Evolutionary conservation across 2,329 filamentous ascomycete genomes (phyloP).

Genomic region (Pestalotiopsis sp.): DNA sequence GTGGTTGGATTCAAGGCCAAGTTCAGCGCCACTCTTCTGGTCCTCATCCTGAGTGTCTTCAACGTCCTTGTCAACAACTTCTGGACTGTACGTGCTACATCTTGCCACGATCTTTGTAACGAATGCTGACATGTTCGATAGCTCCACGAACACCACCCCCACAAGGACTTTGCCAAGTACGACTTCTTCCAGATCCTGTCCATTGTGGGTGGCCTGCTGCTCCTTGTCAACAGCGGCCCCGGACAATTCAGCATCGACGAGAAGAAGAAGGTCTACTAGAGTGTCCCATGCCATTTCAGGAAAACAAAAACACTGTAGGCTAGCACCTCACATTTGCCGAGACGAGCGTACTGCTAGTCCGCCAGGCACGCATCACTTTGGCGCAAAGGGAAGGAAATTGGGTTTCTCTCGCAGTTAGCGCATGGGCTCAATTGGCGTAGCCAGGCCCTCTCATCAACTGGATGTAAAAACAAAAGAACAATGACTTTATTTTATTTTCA

Average conservation of each 20-base stretch:
- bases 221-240: conserved; percentile 97
- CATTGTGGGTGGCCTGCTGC: conserved; percentile 93
- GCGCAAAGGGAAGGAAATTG: conserved; percentile 14
- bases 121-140: conserved; percentile 41
- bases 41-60: conserved; percentile 94
- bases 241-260: conserved; percentile 98
- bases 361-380: conserved; percentile 14
- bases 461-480: conserved; percentile 12
- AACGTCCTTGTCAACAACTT: conserved; percentile 99
- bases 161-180: conserved; percentile 99
- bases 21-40: conserved; percentile 93
- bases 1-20: conserved; percentile 99
- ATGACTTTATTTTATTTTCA: no score
- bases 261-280: conserved; percentile 99
- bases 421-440: conserved; percentile 17
- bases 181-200: conserved; percentile 99
- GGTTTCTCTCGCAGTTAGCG: conserved; percentile 1
- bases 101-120: conserved; percentile 1
- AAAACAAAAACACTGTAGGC: neutral
- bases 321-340: neutral
- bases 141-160: conserved; percentile 96
- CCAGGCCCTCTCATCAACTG: conserved; percentile 9
- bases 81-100: conserved; percentile 79
- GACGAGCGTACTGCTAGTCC: neutral
- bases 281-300: neutral